Evolutionary conservation across 1,284 basidiomycete species (phyloP).

Genomic region (Leucoagaricus sp.): DNA sequence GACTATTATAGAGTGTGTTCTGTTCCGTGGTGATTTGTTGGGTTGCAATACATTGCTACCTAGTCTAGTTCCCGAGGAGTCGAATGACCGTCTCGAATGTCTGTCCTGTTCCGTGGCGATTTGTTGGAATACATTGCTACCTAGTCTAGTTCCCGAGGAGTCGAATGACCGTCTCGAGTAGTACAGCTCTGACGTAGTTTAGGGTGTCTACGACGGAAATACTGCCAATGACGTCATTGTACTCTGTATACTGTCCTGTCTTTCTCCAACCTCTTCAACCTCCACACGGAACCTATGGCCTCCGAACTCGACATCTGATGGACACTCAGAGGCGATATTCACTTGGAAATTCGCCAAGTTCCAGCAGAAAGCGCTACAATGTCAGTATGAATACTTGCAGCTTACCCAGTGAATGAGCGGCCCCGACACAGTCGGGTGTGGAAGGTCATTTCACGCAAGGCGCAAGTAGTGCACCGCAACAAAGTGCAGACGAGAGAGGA

Average conservation of each 20-base stretch:
- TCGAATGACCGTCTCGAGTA: neutral
- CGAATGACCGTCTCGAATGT: neutral
- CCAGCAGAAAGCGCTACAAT: no score
- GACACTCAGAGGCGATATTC: neutral
- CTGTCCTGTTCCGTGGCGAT: neutral
- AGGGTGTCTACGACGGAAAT: no score
- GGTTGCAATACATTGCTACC: neutral
- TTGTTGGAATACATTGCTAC: neutral
- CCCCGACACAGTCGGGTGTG: no score
- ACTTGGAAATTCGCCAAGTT: no score
- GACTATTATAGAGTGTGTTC: neutral
- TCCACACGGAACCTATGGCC: neutral
- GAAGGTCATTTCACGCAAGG: no score
- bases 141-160: constrained; percentile 7
- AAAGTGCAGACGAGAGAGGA: neutral
- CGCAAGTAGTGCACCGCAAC: no score
- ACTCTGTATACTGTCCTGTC: neutral
- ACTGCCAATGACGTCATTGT: neutral
- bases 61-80: constrained; percentile 7
- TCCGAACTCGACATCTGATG: neutral
- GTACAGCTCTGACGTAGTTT: no score
- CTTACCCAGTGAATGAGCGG: no score
- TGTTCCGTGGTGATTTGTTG: constrained; percentile 9
- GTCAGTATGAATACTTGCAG: no score
- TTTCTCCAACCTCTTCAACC: constrained; percentile 1